A percentile compares a stretch with the other conserved stretches of the same genome.
Evolutionary conservation across 164 flowering plant genomes (phyloP).

Genomic region (Buxus sempervirens): DNA sequence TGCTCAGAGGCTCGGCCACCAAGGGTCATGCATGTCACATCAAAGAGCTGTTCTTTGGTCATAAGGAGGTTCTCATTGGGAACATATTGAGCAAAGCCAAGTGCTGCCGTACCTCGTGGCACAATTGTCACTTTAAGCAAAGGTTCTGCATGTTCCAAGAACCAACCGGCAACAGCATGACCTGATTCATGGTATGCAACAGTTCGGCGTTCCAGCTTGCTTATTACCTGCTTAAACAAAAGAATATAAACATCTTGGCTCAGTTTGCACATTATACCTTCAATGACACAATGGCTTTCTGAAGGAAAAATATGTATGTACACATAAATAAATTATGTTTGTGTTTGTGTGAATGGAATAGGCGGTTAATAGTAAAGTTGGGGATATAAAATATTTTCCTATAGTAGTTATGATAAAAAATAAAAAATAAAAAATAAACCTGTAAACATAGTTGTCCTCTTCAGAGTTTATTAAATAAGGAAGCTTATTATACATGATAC

Average conservation of each 20-base stretch:
- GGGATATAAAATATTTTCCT: no score
- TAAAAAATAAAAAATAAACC: no score
- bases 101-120: conserved; percentile 94
- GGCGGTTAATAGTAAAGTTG: no score
- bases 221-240: conserved; percentile 65
- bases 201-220: conserved; percentile 76
- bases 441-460: no score
- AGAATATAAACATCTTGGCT: neutral
- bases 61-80: conserved; percentile 89
- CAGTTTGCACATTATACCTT: no score
- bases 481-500: no score
- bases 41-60: conserved; percentile 96
- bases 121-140: conserved; percentile 90
- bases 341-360: no score
- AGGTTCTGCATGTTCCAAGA: conserved; percentile 88
- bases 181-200: conserved; percentile 98
- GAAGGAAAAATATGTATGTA: no score
- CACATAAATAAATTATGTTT: no score
- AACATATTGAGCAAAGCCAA: conserved; percentile 96
- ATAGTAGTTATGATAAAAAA: no score
- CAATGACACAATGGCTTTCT: no score
- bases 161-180: conserved; percentile 95
- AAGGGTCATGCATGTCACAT: conserved; percentile 98
- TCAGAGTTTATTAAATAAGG: no score
- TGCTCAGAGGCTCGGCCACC: conserved; percentile 98